Conservation (phyloP, 805 yeast species). For the Pichia heedii region DNA sequence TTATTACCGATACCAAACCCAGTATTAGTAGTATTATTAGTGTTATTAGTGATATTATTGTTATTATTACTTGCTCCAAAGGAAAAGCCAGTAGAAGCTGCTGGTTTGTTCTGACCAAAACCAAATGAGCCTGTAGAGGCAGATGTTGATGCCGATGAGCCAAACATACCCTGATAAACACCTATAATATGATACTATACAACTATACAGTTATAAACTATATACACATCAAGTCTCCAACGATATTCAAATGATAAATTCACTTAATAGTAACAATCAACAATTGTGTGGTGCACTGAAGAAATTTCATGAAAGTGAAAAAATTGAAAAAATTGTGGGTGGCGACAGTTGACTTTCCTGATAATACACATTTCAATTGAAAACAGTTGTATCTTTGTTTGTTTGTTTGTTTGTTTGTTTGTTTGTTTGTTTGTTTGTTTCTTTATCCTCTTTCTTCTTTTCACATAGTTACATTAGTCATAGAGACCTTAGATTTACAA, state of each 20-base stretch:
- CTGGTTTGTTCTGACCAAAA: not conserved
- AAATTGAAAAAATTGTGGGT: not conserved
- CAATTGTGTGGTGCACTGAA: not conserved
- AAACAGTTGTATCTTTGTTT: no score
- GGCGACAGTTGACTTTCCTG: no score
- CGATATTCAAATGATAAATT: no score
- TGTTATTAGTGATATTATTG: not conserved
- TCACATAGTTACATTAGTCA: not conserved
- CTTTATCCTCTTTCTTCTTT: not conserved
- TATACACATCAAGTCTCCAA: no score
- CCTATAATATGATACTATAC: no score
- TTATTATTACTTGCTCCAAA: constrained; percentile 3
- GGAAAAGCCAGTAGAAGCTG: constrained; percentile 2
- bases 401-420: no score
- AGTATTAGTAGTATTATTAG: not conserved
- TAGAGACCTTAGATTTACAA: no score
- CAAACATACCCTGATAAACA: not conserved
- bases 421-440: no score
- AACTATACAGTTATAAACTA: no score
- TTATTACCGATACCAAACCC: constrained; percentile 1
- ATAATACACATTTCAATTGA: no score
- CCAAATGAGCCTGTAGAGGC: not conserved
- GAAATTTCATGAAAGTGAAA: no score
- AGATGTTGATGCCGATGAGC: not conserved
- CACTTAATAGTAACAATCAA: not conserved